Evolutionary conservation across 148 eudicot species (phyloP).

Genomic region (Spergularia bocconei): DNA sequence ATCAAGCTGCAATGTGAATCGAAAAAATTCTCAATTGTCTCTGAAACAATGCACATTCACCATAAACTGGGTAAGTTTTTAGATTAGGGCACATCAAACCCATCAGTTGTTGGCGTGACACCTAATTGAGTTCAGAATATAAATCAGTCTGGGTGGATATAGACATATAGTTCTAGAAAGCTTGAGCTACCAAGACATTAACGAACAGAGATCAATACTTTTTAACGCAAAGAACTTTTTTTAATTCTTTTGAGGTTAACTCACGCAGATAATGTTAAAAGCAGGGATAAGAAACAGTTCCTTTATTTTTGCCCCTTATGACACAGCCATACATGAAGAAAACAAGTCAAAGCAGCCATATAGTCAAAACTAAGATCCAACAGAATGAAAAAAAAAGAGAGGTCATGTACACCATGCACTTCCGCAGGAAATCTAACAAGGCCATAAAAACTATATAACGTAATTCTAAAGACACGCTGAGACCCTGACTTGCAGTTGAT

Average conservation of each 20-base stretch:
- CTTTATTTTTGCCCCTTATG: background rate
- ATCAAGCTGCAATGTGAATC: no score
- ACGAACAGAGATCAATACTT: background rate
- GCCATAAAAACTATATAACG: background rate
- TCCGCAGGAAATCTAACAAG: background rate
- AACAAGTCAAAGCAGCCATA: background rate
- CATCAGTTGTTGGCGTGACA: background rate
- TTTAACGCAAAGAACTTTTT: background rate
- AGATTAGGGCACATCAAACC: background rate
- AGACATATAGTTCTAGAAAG: background rate
- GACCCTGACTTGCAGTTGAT: background rate
- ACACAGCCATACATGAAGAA: background rate
- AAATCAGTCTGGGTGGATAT: background rate
- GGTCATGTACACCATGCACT: background rate
- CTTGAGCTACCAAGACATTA: background rate
- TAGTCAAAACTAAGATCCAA: background rate
- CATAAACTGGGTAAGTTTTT: background rate
- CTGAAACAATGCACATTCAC: background rate
- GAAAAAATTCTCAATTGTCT: no score
- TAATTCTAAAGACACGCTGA: background rate
- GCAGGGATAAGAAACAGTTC: background rate
- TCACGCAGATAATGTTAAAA: no score
- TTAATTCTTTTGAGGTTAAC: no score
- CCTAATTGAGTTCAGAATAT: background rate
- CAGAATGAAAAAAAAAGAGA: background rate